Base-by-base conservation (phyloP, 257 asterid species). In the Plectranthus barbatus region DNA sequence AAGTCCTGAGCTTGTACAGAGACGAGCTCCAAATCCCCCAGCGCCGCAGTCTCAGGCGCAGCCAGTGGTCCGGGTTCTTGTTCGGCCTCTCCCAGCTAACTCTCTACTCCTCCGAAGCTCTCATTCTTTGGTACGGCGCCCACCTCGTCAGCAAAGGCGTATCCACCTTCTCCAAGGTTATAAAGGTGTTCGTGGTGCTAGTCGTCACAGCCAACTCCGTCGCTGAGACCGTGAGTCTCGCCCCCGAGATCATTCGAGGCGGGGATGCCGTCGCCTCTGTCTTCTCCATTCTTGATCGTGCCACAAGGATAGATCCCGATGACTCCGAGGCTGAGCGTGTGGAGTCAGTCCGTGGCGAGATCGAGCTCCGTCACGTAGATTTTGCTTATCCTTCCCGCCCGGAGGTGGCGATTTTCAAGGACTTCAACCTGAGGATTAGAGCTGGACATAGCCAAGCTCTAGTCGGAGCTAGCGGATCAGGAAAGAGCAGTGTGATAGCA, bases 371-470 rank as follows among this genome's bases (percentile, higher is more conserved):
- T 0, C 96, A 91, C 9, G 94, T 91, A 0, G 96, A 91, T 67
- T 91, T 91, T 17, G 82, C 96, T 0, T 91, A 91, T 64, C 98
- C 98, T 0, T 86, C 98, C 1, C 77, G 98, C 4, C 95, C 90
- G 0, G 98, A 88, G 29, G 89, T 91, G 10, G 56, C 59, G 17
- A 79, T 91, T 47, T 88, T 91, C 47, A 88, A 78, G 83, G 96
- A 86, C 65, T 55, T 91, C 39, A 91, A 64, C 71, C 77, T 91
- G 7, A 70, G 90, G 58, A 88, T 91, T 48, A 83, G 96, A 7
- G 96, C 96, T n/a, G 98, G 96, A 7, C 87, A 83, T 34, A 91
- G 98, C 81, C 96, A 88, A 60, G 96, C 98, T 1, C 85, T 91
- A 7, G 98, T 91, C 0, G 98, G 98, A 26, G 91, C 98, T 0